These are phyloP conservation scores for Kurtzmaniella natalensis DNA, from an alignment of 1,139 yeast species.

Conservation along the genomic window DNA sequence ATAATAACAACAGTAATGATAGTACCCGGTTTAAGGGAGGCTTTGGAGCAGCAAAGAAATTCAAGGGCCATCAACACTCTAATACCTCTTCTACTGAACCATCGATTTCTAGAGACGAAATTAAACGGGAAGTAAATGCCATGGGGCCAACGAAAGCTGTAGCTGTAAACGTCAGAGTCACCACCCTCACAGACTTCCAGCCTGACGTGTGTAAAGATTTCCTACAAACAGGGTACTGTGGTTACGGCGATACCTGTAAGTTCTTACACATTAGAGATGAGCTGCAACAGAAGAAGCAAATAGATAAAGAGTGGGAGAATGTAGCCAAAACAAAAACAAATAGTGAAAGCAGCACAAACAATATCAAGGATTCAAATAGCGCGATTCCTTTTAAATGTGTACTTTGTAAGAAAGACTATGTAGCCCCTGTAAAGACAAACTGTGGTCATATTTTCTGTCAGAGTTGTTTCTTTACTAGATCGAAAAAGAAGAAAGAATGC, in stretches of 20 bases:
- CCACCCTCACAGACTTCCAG: conserved; percentile 82
- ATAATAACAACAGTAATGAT: neutral
- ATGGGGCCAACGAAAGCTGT: conserved; percentile 18
- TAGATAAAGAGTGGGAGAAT: conserved; percentile 70
- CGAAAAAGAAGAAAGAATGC: conserved; percentile 46
- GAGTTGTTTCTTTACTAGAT: conserved; percentile 52
- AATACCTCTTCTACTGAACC: conserved; percentile 1
- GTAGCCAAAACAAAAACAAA: conserved; percentile 12
- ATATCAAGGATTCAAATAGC: conserved; percentile 11
- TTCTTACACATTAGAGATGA: conserved; percentile 89
- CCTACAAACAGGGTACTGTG: conserved; percentile 90
- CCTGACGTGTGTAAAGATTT: conserved; percentile 95
- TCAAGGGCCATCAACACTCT: conserved; percentile 1
- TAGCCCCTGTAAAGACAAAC: conserved; percentile 53
- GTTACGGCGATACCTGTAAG: conserved; percentile 97
- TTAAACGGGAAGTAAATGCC: conserved; percentile 3
- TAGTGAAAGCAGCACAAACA: conserved; percentile 4
- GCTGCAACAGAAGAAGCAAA: conserved; percentile 68
- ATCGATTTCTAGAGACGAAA: neutral
- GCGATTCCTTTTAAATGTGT: conserved; percentile 61
- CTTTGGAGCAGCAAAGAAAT: conserved; percentile 1
- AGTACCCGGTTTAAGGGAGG: neutral
- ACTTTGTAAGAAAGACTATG: conserved; percentile 56
- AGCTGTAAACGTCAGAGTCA: conserved; percentile 59
- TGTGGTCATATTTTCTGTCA: conserved; percentile 72